Base-by-base conservation (phyloP, 768 basidiomycete species). In the Amyloporia xantha region DNA sequence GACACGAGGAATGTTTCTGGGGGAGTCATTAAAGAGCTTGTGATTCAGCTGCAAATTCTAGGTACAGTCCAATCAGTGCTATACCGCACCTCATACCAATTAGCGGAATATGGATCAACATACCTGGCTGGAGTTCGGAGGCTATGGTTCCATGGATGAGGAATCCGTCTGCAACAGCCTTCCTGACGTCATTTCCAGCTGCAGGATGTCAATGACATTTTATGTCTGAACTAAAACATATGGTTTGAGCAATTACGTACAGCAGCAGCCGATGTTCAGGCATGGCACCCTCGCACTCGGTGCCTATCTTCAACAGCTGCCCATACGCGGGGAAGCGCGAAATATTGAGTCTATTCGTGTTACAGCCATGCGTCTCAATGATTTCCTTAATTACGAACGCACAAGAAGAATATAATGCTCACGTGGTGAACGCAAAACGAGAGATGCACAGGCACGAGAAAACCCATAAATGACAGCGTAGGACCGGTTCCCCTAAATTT, bases 181-280 rank as follows among this genome's bases (percentile, higher is more conserved):
- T 61, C 70, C 54, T 67, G 71, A 21, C 74, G 45, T 76, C 75
- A 38, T 63, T 70, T 0, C 74, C 75, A 41, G 73, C 71, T 71
- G 38, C 9, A 6, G 19, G 38, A 13, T n/a, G 30, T 33, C 9
- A n/a, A n/a, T n/a, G n/a, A n/a, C n/a, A n/a, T n/a, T 9, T 39
- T 15, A n/a, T 5, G 19, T 20, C 6, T n/a, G 25, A 23, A 33
- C n/a, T 5, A 30, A 21, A 24, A 10, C n/a, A 10, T 49, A 17
- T 20, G 10, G 6, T 21, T 21, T 37, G 17, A 24, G 27, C 69
- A n/a, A n/a, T n/a, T 33, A 33, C 9, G 48, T 50, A 76, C 74
- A 65, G 52, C 72, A 73, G 50, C 73, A 74, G 4, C 70, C 75
- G 6, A 75, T 58, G 37, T 77, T 74, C 6, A 19, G 74, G 60